A percentile compares a stretch with the other conserved stretches of the same genome.
phyloP scores from a whole-genome alignment of 139 green algal species.

The Chlamydomonas asymmetrica region DNA sequence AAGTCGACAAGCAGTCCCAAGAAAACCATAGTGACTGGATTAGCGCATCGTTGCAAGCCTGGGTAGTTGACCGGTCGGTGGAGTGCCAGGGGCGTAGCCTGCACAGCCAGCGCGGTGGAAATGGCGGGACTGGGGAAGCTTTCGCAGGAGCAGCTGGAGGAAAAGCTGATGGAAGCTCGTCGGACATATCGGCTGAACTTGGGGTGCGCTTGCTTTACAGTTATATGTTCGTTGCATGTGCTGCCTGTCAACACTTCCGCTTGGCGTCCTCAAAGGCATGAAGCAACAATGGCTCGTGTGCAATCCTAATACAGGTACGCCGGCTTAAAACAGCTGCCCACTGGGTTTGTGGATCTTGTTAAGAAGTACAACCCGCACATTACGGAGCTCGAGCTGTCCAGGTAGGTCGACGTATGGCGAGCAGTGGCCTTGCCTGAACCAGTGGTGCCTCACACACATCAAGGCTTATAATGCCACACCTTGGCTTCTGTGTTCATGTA shows the following conservation, averaged over 20 bases:
- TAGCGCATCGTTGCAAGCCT: too few relatives aligned
- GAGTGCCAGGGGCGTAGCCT: too few relatives aligned
- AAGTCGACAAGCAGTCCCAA: too few relatives aligned
- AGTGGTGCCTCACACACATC: too few relatives aligned
- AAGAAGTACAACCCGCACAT: constrained; percentile 69
- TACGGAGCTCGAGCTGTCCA: constrained; percentile 76
- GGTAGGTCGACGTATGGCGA: constrained; percentile 23
- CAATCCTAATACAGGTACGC: constrained; percentile 54
- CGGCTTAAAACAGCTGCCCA: constrained; percentile 51
- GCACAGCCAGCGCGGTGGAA: too few relatives aligned
- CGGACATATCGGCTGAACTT: constrained; percentile 73
- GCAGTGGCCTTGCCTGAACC: background rate
- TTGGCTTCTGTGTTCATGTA: too few relatives aligned
- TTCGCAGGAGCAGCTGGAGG: constrained; percentile 48
- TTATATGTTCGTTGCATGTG: background rate
- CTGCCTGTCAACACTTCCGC: background rate
- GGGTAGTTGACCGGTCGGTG: too few relatives aligned
- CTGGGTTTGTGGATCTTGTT: constrained; percentile 56
- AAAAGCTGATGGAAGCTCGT: constrained; percentile 62
- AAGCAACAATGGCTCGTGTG: background rate
- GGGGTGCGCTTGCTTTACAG: constrained; percentile 39
- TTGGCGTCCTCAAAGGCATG: background rate
- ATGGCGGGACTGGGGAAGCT: constrained; percentile 27
- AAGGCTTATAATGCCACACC: too few relatives aligned
- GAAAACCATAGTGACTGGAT: too few relatives aligned